Evolutionary conservation across 208 protist species (phyloP).

Genomic region (Crithidia acanthocephali): DNA sequence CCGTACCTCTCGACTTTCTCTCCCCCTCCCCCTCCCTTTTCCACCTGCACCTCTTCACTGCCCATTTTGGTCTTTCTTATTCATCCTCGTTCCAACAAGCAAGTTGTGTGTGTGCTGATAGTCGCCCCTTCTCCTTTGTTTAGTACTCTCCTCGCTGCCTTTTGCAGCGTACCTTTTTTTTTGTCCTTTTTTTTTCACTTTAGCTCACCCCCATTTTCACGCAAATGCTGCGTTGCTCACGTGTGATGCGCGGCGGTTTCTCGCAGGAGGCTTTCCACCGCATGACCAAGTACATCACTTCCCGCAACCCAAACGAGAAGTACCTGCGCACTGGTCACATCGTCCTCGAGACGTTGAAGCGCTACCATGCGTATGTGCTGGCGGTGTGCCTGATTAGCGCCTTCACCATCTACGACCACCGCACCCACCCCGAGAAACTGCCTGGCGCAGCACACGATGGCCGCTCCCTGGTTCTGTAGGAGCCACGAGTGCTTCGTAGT

Average conservation of each 20-base stretch:
- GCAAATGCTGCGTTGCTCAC: conserved; percentile 36
- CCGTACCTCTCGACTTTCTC: too few species aligned
- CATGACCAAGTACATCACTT: conserved; percentile 88
- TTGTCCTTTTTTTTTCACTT: too few species aligned
- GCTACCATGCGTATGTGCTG: conserved; percentile 82
- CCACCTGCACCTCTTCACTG: too few species aligned
- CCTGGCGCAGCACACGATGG: conserved; percentile 72
- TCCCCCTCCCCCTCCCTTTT: too few species aligned
- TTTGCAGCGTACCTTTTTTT: too few species aligned
- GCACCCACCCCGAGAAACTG: conserved; percentile 62
- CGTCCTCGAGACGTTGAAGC: conserved; percentile 80
- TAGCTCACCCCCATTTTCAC: too few species aligned
- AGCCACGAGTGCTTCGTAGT: not conserved
- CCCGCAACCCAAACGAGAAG: conserved; percentile 88
- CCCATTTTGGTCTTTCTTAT: too few species aligned
- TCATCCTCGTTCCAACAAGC: too few species aligned
- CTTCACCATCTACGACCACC: conserved; percentile 70
- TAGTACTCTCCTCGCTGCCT: too few species aligned
- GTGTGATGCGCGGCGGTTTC: conserved; percentile 43
- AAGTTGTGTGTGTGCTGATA: too few species aligned
- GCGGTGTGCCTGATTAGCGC: conserved; percentile 63
- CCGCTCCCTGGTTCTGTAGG: conserved; percentile 81
- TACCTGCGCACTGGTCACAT: conserved; percentile 85
- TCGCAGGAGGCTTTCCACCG: conserved; percentile 86
- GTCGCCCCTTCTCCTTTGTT: too few species aligned